These are phyloP conservation scores for Picea mariana DNA, from an alignment of 83 land plant species.

Conservation along the genomic window DNA sequence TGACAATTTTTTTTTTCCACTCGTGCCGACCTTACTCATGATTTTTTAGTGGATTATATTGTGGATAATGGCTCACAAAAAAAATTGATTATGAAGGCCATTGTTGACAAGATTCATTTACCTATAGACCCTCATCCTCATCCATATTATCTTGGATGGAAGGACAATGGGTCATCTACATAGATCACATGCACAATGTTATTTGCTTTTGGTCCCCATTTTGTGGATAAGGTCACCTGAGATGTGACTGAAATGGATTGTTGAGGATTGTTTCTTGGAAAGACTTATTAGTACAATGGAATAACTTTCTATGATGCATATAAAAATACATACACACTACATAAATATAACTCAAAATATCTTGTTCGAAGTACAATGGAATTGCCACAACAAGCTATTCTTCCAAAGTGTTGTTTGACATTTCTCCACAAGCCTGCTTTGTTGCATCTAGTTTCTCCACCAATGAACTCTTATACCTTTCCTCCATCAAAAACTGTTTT, in stretches of 20 bases:
- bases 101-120: background rate
- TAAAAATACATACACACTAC: background rate
- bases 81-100: background rate
- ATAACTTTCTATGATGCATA: background rate
- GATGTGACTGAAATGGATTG: background rate
- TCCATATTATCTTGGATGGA: background rate
- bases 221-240: background rate
- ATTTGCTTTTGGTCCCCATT: background rate
- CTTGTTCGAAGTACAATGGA: background rate
- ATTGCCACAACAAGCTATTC: no score
- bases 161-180: background rate
- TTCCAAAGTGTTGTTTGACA: no score
- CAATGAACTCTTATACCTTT: no score
- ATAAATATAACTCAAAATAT: background rate
- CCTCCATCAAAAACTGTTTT: no score
- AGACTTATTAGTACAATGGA: background rate
- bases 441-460: no score
- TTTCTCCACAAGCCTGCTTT: no score
- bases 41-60: background rate
- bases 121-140: background rate
- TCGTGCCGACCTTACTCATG: background rate
- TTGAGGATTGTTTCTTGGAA: background rate
- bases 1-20: background rate
- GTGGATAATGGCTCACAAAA: background rate
- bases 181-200: background rate